A percentile compares a stretch with the other conserved stretches of the same genome.
These are phyloP conservation scores for Termitomyces sp. DNA, from an alignment of 768 basidiomycete genomes.

Conservation along the genomic window DNA sequence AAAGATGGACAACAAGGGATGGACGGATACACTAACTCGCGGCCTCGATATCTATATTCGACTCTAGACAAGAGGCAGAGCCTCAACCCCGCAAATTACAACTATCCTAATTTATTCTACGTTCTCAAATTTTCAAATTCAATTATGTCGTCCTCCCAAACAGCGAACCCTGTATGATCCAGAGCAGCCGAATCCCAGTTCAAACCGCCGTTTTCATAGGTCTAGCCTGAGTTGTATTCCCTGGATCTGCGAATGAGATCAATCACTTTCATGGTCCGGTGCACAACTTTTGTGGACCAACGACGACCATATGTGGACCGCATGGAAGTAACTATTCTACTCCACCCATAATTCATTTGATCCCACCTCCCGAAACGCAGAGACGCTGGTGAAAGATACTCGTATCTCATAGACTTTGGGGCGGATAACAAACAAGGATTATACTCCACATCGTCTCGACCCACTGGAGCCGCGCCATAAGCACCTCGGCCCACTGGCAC, in stretches of 20 bases:
- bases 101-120: background rate
- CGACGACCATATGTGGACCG: background rate
- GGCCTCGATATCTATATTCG: background rate
- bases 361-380: background rate
- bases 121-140: background rate
- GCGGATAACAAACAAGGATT: background rate
- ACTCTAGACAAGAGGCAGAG: background rate
- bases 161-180: no score
- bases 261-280: background rate
- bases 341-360: background rate
- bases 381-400: background rate
- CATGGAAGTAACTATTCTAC: no score
- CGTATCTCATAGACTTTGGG: background rate
- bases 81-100: no score
- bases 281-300: background rate
- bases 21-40: background rate
- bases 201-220: background rate
- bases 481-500: background rate
- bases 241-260: background rate
- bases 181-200: background rate
- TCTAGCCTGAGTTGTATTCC: background rate
- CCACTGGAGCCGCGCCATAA: background rate
- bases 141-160: background rate
- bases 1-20: constrained; percentile 1
- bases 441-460: background rate